These are phyloP conservation scores for Mayamaea pseudoterrestris DNA, from an alignment of 108 stramenopile genomes.

Conservation along the genomic window DNA sequence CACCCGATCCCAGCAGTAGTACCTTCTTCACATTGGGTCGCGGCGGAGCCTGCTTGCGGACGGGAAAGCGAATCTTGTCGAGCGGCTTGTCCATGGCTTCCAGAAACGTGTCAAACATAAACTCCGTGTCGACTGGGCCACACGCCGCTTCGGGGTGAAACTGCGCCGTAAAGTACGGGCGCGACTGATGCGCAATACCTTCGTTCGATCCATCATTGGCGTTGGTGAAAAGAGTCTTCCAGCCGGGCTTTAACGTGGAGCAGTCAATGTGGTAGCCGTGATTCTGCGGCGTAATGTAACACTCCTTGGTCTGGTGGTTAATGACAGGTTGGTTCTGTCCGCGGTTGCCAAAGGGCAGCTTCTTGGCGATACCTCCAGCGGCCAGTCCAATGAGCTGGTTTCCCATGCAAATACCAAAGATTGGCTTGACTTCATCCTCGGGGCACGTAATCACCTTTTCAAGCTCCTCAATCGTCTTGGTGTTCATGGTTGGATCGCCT, in stretches of 20 bases:
- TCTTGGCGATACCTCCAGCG: slow-evolving; percentile 82
- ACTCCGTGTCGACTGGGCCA: slow-evolving; percentile 96
- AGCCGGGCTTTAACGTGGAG: slow-evolving; percentile 68
- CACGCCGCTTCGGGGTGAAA: slow-evolving; percentile 96
- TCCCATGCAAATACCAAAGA: slow-evolving; percentile 98
- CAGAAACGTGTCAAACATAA: slow-evolving; percentile 97
- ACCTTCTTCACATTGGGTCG: slow-evolving; percentile 72
- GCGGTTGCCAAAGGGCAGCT: slow-evolving; percentile 96
- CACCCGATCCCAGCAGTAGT: slow-evolving; percentile 94
- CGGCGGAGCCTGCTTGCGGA: slow-evolving; percentile 44
- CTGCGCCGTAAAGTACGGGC: slow-evolving; percentile 97
- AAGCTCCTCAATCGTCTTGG: slow-evolving; percentile 66
- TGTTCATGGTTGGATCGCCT: slow-evolving; percentile 91
- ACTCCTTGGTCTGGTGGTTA: slow-evolving; percentile 87
- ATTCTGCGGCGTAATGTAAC: slow-evolving; percentile 99
- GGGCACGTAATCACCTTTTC: slow-evolving; percentile 61
- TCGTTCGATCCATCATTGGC: slow-evolving; percentile 97
- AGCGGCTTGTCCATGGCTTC: slow-evolving; percentile 53
- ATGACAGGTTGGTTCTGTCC: slow-evolving; percentile 97
- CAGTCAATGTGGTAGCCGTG: slow-evolving; percentile 92
- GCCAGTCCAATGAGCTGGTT: slow-evolving; percentile 94
- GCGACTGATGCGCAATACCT: slow-evolving; percentile 87
- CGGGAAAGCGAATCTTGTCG: slow-evolving; percentile 60
- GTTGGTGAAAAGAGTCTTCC: slow-evolving; percentile 92
- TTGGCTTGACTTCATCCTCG: slow-evolving; percentile 82